Evolutionary conservation across 768 basidiomycete species (phyloP).

Genomic region (Hydnum rufescens): DNA sequence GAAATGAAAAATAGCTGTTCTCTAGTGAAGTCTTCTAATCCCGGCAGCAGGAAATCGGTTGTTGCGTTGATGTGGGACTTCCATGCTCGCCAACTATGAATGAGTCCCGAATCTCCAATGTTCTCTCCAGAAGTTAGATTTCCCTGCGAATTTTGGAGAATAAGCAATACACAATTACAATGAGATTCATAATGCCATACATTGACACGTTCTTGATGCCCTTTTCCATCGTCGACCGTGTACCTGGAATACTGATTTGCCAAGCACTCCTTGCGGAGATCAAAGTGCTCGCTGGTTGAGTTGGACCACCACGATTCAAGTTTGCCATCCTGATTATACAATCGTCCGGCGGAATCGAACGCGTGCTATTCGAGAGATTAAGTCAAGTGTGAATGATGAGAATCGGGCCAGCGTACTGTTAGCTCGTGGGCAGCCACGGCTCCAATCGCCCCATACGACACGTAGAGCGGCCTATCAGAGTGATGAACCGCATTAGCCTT

Average conservation of each 20-base stretch:
- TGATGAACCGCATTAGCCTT: too few species aligned
- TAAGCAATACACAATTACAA: neutral
- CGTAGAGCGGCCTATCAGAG: conserved; percentile 64
- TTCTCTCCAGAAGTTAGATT: conserved; percentile 66
- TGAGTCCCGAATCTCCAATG: conserved; percentile 68
- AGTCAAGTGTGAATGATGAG: neutral
- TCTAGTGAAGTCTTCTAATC: conserved; percentile 48
- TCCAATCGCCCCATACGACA: conserved; percentile 85
- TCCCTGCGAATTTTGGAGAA: conserved; percentile 10
- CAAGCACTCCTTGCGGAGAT: conserved; percentile 68
- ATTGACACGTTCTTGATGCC: conserved; percentile 68
- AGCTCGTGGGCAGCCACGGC: conserved; percentile 85
- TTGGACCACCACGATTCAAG: conserved; percentile 90
- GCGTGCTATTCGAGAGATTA: conserved; percentile 36
- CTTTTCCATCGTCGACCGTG: conserved; percentile 67
- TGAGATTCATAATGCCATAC: conserved; percentile 21
- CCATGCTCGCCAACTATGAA: conserved; percentile 87
- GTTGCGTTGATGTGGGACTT: conserved; percentile 32
- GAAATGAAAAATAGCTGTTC: conserved; percentile 92
- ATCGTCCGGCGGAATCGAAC: conserved; percentile 72
- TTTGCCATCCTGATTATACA: conserved; percentile 82
- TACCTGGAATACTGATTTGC: conserved; percentile 32
- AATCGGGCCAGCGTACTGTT: conserved; percentile 31
- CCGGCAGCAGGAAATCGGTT: conserved; percentile 56
- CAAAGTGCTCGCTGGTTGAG: conserved; percentile 63